Conservation (phyloP, 2,329 filamentous ascomycete genomes). For the Fusarium mexicanum region DNA sequence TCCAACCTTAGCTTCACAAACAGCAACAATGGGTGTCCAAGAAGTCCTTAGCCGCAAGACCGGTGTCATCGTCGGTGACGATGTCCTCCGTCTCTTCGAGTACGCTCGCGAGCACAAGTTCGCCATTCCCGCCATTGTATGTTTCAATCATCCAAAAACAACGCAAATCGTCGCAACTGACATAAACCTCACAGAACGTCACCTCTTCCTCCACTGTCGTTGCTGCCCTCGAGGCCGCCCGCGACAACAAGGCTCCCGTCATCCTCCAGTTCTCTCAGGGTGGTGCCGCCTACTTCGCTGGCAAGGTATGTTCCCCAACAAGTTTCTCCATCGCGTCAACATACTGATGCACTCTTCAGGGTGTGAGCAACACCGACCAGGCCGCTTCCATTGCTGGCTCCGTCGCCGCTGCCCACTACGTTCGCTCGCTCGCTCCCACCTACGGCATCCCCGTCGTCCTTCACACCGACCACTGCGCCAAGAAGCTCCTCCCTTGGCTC, state of each 20-base stretch:
- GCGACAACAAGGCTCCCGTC: slow-evolving; percentile 89
- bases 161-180: not conserved
- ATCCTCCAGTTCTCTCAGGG: slow-evolving; percentile 95
- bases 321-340: not conserved
- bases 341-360: slow-evolving; percentile 55
- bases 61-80: slow-evolving; percentile 64
- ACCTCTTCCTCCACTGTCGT: slow-evolving; percentile 86
- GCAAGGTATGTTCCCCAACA: slow-evolving; percentile 67
- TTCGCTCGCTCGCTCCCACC: slow-evolving; percentile 83
- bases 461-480: slow-evolving; percentile 98
- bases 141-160: slow-evolving; percentile 22
- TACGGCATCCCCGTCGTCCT: slow-evolving; percentile 94
- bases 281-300: slow-evolving; percentile 91
- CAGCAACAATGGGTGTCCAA: slow-evolving; percentile 50
- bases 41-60: slow-evolving; percentile 62
- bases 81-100: slow-evolving; percentile 77
- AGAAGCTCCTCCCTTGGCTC: slow-evolving; percentile 98
- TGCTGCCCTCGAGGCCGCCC: slow-evolving; percentile 90
- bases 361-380: slow-evolving; percentile 83
- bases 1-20: slow-evolving; percentile 31
- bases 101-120: slow-evolving; percentile 89
- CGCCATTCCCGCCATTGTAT: slow-evolving; percentile 81
- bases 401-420: slow-evolving; percentile 91
- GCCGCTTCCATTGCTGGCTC: slow-evolving; percentile 87
- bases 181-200: slow-evolving; percentile 69